A percentile compares a stretch with the other conserved stretches of the same genome.
Conservation (phyloP, 768 basidiomycete species). For the Butyriboletus loyo region DNA sequence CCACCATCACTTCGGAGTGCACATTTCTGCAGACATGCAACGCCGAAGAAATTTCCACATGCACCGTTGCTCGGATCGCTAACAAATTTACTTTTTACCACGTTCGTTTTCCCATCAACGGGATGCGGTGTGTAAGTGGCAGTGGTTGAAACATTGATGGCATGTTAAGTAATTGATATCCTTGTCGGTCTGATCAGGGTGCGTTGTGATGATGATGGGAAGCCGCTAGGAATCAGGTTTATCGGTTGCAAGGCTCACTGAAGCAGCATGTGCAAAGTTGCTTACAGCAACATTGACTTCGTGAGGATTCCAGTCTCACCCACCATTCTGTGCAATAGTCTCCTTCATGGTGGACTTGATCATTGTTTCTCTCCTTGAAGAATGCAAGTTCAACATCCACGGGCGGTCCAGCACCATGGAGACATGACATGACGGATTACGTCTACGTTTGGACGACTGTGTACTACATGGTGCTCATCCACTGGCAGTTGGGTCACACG, state of each 20-base stretch:
- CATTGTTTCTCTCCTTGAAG: background rate
- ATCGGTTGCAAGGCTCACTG: background rate
- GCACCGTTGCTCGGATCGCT: background rate
- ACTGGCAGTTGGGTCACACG: background rate
- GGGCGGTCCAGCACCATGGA: background rate
- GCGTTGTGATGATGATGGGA: background rate
- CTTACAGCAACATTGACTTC: background rate
- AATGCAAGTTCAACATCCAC: background rate
- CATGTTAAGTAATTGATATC: background rate
- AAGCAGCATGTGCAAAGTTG: background rate
- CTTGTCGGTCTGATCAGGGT: background rate
- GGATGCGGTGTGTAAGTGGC: background rate
- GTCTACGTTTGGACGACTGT: background rate
- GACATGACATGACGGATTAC: background rate
- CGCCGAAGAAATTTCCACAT: background rate
- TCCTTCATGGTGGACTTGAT: background rate
- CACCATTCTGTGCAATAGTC: background rate
- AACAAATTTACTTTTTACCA: background rate
- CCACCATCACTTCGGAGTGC: too few species aligned
- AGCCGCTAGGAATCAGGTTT: background rate
- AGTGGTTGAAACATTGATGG: background rate
- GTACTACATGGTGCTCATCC: background rate
- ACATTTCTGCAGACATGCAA: background rate
- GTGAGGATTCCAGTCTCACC: background rate
- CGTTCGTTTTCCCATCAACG: background rate